These are phyloP conservation scores for Lactuca saligna DNA, from an alignment of 129 eudicot species.

Conservation along the genomic window DNA sequence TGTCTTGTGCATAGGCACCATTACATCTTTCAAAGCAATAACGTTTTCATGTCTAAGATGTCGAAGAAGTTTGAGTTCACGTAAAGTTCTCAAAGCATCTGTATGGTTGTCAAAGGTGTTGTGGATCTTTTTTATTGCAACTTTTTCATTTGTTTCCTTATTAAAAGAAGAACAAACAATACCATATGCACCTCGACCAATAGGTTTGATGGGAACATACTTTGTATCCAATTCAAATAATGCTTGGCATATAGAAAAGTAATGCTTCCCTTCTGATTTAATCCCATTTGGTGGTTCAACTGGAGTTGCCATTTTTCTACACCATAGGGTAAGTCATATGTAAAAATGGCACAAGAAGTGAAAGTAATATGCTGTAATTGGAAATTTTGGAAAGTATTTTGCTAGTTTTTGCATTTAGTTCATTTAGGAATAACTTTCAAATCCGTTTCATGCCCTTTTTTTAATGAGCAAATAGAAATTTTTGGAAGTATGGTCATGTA, in stretches of 20 bases:
- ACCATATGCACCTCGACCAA: constrained; percentile 66
- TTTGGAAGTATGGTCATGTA: neutral
- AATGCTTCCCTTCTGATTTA: constrained; percentile 56
- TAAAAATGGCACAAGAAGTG: no score
- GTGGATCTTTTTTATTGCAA: constrained; percentile 63
- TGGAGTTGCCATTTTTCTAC: constrained; percentile 59
- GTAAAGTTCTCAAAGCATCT: constrained; percentile 62
- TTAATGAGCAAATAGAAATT: neutral
- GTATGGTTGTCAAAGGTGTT: constrained; percentile 55
- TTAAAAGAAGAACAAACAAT: constrained; percentile 69
- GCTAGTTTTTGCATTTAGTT: no score
- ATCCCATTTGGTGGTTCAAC: constrained; percentile 70
- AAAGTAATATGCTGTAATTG: no score
- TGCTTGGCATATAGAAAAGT: constrained; percentile 68
- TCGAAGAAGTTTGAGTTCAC: constrained; percentile 60
- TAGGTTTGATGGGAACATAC: constrained; percentile 63
- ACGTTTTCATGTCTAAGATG: constrained; percentile 67
- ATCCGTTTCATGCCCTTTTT: neutral
- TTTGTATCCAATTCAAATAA: constrained; percentile 64
- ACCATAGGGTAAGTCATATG: neutral
- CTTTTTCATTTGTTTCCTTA: constrained; percentile 63
- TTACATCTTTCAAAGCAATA: constrained; percentile 59
- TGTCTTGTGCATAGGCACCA: constrained; percentile 51
- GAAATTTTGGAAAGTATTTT: no score
- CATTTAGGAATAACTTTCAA: neutral